These are phyloP conservation scores for Fusarium sp. DNA, from an alignment of 2,329 filamentous ascomycete genomes.

Conservation along the genomic window DNA sequence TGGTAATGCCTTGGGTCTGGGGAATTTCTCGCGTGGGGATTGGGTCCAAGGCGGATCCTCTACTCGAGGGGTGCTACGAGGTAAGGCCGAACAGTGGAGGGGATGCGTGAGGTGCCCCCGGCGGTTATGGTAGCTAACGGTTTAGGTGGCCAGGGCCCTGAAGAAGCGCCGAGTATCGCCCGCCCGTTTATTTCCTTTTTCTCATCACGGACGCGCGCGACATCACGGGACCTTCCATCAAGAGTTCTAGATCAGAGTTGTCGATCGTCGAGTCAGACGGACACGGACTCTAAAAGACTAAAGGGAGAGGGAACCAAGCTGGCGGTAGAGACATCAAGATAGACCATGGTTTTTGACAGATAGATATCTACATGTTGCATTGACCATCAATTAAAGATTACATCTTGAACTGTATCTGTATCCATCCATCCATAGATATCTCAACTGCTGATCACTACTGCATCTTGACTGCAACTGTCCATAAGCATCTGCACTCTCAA, in stretches of 20 bases:
- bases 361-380: no score
- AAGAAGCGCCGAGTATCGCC: constrained; percentile 54
- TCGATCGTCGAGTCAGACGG: constrained; percentile 16
- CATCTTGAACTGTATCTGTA: not conserved
- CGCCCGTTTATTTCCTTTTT: constrained; percentile 40
- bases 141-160: constrained; percentile 5
- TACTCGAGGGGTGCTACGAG: constrained; percentile 44
- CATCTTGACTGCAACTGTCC: not conserved
- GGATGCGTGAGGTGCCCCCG: constrained; percentile 1
- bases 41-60: constrained; percentile 14
- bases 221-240: constrained; percentile 20
- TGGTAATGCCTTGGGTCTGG: constrained; percentile 41
- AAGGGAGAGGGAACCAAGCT: constrained; percentile 16
- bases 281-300: constrained; percentile 1
- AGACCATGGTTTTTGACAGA: not conserved
- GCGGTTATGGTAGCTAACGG: constrained; percentile 10
- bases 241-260: constrained; percentile 26
- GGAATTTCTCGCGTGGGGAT: constrained; percentile 45
- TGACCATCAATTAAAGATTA: not conserved
- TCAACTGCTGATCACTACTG: not conserved
- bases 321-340: constrained; percentile 7
- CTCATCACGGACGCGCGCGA: no score
- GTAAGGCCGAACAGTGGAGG: constrained; percentile 47
- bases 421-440: no score
- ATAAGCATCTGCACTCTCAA: not conserved